A percentile compares a stretch with the other conserved stretches of the same genome.
phyloP scores from a whole-genome alignment of 2,329 filamentous ascomycete genomes.

The Curvularia verruculosa region DNA sequence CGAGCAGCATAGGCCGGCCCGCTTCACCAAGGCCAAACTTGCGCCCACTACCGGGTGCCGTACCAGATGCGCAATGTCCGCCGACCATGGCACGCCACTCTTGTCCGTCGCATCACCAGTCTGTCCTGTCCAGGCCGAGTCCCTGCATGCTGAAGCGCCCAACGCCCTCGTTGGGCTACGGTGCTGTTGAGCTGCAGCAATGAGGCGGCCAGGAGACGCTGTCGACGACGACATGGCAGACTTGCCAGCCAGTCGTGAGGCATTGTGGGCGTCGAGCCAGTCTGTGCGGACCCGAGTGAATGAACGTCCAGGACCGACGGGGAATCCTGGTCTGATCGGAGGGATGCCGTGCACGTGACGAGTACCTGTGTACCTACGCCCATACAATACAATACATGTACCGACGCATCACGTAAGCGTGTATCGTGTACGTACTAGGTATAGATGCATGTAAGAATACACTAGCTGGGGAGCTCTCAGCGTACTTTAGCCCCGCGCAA shows the following conservation, averaged over 20 bases:
- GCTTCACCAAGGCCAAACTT: constrained; percentile 12
- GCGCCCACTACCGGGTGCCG: not conserved
- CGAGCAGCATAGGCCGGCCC: constrained; percentile 10
- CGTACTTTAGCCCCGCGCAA: constrained; percentile 11
- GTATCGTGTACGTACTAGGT: no score
- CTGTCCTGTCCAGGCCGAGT: not conserved
- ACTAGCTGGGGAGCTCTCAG: constrained; percentile 9
- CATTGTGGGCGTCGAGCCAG: not conserved
- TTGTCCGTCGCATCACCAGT: no score
- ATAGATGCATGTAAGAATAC: no score
- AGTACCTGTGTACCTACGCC: not conserved
- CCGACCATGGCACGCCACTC: constrained; percentile 5
- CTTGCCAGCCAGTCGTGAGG: no score
- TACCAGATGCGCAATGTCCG: constrained; percentile 3
- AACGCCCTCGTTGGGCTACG: not conserved
- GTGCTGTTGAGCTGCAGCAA: not conserved
- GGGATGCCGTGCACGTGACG: not conserved
- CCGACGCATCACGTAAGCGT: not conserved
- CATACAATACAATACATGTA: no score
- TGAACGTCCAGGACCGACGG: not conserved
- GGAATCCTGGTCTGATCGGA: not conserved
- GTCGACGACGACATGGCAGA: not conserved
- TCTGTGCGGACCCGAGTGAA: not conserved
- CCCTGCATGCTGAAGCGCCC: not conserved
- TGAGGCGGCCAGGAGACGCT: not conserved